Evolutionary conservation across 2,329 filamentous ascomycete species (phyloP).

Genomic region (Peltaster fructicola): DNA sequence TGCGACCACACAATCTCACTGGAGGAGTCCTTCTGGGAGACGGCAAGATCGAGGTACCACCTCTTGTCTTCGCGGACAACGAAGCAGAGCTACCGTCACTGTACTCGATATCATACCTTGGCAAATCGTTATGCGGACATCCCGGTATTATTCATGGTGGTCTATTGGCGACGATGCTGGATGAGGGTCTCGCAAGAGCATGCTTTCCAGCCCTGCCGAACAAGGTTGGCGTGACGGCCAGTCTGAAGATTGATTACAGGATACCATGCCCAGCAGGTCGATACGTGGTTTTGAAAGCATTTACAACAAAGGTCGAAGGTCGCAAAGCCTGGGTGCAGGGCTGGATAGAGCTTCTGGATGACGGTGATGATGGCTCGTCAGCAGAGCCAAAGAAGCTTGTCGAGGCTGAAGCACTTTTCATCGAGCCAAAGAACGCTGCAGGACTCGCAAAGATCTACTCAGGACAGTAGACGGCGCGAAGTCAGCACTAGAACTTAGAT

Average conservation of each 20-base stretch:
- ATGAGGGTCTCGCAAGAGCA: conserved; percentile 75
- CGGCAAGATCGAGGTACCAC: conserved; percentile 62
- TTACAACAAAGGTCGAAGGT: conserved; percentile 72
- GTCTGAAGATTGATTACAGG: conserved; percentile 65
- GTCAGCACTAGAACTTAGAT: not conserved
- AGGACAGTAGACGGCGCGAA: conserved; percentile 6
- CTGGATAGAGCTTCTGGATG: conserved; percentile 56
- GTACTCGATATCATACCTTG: conserved; percentile 60
- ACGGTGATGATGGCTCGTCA: conserved; percentile 24
- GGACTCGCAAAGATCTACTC: conserved; percentile 19
- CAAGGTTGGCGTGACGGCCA: conserved; percentile 72
- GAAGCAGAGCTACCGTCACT: conserved; percentile 35
- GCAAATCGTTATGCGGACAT: conserved; percentile 68
- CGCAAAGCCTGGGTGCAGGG: conserved; percentile 91
- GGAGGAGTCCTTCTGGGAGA: conserved; percentile 61
- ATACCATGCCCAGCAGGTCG: conserved; percentile 58
- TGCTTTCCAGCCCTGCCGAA: conserved; percentile 80
- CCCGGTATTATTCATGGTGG: conserved; percentile 84
- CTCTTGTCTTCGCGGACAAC: conserved; percentile 53
- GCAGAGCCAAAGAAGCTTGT: conserved; percentile 54
- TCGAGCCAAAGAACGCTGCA: conserved; percentile 70
- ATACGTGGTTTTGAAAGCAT: conserved; percentile 61
- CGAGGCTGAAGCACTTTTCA: conserved; percentile 71
- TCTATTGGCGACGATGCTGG: conserved; percentile 75
- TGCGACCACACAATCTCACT: conserved; percentile 62